A percentile compares a stretch with the other conserved stretches of the same genome.
phyloP scores from a whole-genome alignment of 2,329 filamentous ascomycete species.

The Epichloe gansuensis region DNA sequence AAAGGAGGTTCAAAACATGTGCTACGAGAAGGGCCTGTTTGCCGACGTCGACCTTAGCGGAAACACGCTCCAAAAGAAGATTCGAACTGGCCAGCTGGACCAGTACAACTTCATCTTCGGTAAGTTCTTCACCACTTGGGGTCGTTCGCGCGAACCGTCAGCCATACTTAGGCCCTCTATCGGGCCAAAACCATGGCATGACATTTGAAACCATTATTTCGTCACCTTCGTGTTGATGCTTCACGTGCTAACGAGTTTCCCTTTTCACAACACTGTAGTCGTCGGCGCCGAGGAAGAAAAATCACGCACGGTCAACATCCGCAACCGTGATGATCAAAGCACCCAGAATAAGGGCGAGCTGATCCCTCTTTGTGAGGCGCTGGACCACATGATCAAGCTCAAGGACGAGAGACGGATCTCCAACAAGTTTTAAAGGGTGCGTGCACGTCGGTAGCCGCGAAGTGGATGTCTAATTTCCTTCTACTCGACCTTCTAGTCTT shows the following conservation, averaged over 20 bases:
- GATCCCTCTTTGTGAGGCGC: slow-evolving; percentile 42
- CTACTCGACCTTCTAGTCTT: neutral
- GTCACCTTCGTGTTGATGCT: neutral
- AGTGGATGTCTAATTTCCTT: too few species aligned
- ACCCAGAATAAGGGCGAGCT: slow-evolving; percentile 50
- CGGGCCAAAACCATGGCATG: neutral
- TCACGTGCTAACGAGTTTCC: slow-evolving; percentile 1
- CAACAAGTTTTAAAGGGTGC: slow-evolving; percentile 21
- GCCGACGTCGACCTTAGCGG: slow-evolving; percentile 47
- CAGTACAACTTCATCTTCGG: slow-evolving; percentile 79
- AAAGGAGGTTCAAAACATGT: slow-evolving; percentile 56
- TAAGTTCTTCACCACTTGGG: slow-evolving; percentile 22
- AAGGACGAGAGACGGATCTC: slow-evolving; percentile 32
- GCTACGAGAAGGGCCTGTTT: slow-evolving; percentile 57
- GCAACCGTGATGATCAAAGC: slow-evolving; percentile 50
- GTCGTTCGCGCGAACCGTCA: neutral
- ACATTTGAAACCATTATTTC: too few species aligned
- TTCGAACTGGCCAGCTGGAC: slow-evolving; percentile 65
- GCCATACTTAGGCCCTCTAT: neutral
- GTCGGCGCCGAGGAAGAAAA: slow-evolving; percentile 51
- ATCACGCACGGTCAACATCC: slow-evolving; percentile 48
- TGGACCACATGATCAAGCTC: slow-evolving; percentile 41
- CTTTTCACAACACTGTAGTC: slow-evolving; percentile 24
- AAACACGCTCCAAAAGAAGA: slow-evolving; percentile 85
- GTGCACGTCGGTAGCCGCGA: neutral